Conservation (phyloP, 2,329 filamentous ascomycete genomes). For the Botrytis elliptica region DNA sequence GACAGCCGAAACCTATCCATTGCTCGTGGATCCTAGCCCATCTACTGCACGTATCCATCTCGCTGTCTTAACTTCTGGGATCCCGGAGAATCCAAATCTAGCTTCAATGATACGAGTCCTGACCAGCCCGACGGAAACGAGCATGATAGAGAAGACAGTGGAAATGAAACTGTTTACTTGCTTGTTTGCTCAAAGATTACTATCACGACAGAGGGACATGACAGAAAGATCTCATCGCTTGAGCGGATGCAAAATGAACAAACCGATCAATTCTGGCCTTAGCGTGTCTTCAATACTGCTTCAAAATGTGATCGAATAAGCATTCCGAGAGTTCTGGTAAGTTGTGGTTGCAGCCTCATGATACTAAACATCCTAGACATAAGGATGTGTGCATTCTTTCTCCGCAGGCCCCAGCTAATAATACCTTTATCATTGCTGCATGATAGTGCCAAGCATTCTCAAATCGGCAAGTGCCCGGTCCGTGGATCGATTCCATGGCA, state of each 20-base stretch:
- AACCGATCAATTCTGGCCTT: background rate
- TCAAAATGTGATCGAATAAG: background rate
- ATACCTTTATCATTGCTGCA: background rate
- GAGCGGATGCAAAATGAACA: background rate
- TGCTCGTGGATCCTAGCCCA: background rate
- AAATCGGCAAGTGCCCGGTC: background rate
- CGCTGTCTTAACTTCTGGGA: background rate
- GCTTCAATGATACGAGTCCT: background rate
- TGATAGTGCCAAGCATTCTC: background rate
- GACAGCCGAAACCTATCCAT: background rate
- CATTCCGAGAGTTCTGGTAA: background rate
- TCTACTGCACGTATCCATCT: background rate
- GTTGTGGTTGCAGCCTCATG: background rate
- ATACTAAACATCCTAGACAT: background rate
- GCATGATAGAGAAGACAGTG: background rate
- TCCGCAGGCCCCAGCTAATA: background rate
- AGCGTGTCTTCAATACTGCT: background rate
- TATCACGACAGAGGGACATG: background rate
- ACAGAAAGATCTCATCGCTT: background rate
- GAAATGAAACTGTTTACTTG: background rate
- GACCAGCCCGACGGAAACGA: background rate
- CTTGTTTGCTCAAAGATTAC: background rate
- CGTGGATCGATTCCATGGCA: background rate
- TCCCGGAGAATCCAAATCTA: background rate
- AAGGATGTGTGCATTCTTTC: no score